Evolutionary conservation across 305 asterid genomes (phyloP).

Genomic region (Salvia sclarea): DNA sequence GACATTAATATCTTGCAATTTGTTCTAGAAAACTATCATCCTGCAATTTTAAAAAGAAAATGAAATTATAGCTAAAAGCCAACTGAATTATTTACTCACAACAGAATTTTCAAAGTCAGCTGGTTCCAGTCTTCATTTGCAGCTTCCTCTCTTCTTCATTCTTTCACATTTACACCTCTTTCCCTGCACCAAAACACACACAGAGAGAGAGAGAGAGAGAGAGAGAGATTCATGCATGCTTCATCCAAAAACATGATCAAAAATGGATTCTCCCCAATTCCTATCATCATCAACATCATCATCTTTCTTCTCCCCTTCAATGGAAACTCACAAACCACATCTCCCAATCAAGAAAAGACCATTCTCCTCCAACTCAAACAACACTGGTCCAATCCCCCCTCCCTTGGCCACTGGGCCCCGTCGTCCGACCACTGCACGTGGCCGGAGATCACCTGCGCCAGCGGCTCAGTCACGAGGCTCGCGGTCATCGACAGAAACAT

Average conservation of each 20-base stretch:
- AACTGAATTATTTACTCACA: too few relatives aligned
- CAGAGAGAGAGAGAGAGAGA: background rate
- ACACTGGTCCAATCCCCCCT: constrained; percentile 57
- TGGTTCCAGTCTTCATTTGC: background rate
- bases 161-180: constrained; percentile 26
- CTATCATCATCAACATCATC: too few relatives aligned
- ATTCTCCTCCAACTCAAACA: constrained; percentile 57
- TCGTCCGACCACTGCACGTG: constrained; percentile 70
- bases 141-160: constrained; percentile 31
- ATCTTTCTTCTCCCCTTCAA: constrained; percentile 46
- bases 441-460: constrained; percentile 71
- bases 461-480: constrained; percentile 48
- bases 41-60: background rate
- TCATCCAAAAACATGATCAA: constrained; percentile 39
- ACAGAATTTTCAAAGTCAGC: constrained; percentile 28
- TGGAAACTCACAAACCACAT: constrained; percentile 46
- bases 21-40: background rate
- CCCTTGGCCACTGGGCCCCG: constrained; percentile 59
- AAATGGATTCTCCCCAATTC: constrained; percentile 17
- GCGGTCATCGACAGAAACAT: constrained; percentile 33
- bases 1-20: background rate
- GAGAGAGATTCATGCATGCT: background rate
- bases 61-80: too few relatives aligned
- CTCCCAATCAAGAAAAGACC: constrained; percentile 43
- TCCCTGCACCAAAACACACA: background rate